Base-by-base conservation (phyloP, 192 early-diverging fungal species). In the Coemansia sp. region DNA sequence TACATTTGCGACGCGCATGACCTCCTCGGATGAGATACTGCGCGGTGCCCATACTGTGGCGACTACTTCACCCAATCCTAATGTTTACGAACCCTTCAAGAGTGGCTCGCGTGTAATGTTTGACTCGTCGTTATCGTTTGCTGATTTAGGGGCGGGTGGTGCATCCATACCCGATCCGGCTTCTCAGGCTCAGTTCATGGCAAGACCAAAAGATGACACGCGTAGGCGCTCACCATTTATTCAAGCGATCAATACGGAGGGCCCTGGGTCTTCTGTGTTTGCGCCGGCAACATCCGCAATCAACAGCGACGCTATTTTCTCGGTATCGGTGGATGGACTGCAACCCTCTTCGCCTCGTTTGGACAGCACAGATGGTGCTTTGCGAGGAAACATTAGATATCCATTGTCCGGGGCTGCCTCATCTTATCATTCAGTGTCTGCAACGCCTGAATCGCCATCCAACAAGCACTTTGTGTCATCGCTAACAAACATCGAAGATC, bases 21-120 rank as follows among this genome's bases (percentile, higher is more conserved):
- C 45, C 64, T 12, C 50, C 5, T 32, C 65, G 1, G 73, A 68
- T 9, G 64, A 48, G 4, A 46, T 39, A 6, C 37, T 69, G 50
- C 58, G 57, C 8, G 78, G 78, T 11, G 78, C 78, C 1, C 78
- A 75, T 41, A 81, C 73, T 1, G 58, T 81, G 10, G 78, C 78
- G 1, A 81, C 78, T 8, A 81, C 78, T 7, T 81, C 78, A 4
- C 78, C 78, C 42, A 61, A 76, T 40, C 68, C 69, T 20, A 58
- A 49, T 42, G 62, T 43, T 44, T 70, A 64, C 55, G 32, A 62
- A 38, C 45, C 68, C 40, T 25, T 63, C 25, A 51, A 9, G 39
- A 50, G 32, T 22, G 61, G 48, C 5, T 56, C 68, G 48, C 68
- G 51, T 7, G 42, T 22, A 16, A 43, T 61, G 51, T 12, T 69